Percentiles rank a stretch among this genome's conserved stretches.
These are phyloP conservation scores for Kuraishia molischiana DNA, from an alignment of 805 yeast species.

Conservation along the genomic window DNA sequence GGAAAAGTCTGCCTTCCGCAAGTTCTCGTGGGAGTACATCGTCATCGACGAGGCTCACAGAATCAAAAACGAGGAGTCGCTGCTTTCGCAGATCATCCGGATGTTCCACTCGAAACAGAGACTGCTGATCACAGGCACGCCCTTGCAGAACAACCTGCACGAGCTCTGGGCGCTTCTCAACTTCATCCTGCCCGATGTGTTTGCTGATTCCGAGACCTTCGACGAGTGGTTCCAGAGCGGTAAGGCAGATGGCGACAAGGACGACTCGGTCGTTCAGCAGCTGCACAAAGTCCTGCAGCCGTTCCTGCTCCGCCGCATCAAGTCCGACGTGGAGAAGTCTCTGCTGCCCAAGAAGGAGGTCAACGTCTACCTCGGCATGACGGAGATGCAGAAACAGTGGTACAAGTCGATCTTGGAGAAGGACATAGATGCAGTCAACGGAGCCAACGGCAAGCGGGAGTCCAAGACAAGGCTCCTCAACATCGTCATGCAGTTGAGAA, in stretches of 20 bases:
- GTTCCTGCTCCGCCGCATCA: constrained; percentile 65
- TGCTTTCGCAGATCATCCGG: constrained; percentile 3
- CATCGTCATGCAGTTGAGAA: constrained; percentile 78
- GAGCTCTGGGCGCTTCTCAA: constrained; percentile 78
- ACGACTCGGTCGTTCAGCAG: constrained; percentile 49
- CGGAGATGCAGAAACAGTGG: constrained; percentile 74
- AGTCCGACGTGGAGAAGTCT: constrained; percentile 74
- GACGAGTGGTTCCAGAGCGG: constrained; percentile 61
- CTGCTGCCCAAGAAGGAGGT: constrained; percentile 67
- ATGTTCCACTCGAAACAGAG: constrained; percentile 34
- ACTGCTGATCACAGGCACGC: constrained; percentile 72
- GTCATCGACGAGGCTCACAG: constrained; percentile 80
- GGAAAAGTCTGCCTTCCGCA: constrained; percentile 57
- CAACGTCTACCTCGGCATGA: constrained; percentile 65
- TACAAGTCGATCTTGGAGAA: constrained; percentile 68
- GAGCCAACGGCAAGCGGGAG: constrained; percentile 68
- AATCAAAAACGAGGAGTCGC: constrained; percentile 66
- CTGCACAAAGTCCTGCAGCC: constrained; percentile 71
- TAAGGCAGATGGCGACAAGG: constrained; percentile 21
- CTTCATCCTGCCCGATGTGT: constrained; percentile 70
- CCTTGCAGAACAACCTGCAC: constrained; percentile 69
- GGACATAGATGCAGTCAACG: constrained; percentile 79
- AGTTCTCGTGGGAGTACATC: constrained; percentile 69
- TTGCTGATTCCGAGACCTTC: constrained; percentile 62
- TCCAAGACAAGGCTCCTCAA: constrained; percentile 67